These are phyloP conservation scores for Agrocybe praecox DNA, from an alignment of 768 basidiomycete genomes.

Conservation along the genomic window DNA sequence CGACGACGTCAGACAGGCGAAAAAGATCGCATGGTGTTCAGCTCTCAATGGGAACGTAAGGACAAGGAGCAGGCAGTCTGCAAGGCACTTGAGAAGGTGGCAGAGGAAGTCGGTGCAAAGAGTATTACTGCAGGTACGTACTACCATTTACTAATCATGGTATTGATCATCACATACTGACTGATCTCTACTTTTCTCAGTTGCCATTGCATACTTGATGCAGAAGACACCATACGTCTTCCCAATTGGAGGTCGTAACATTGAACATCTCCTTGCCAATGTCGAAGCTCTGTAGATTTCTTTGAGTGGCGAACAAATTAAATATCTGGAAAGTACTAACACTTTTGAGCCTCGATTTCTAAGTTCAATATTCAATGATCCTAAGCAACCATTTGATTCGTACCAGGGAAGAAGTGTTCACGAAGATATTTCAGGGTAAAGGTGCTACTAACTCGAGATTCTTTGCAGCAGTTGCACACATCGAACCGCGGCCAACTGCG, in stretches of 20 bases:
- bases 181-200: constrained; percentile 24
- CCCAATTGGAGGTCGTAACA: constrained; percentile 54
- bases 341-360: constrained; percentile 54
- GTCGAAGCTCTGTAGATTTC: constrained; percentile 51
- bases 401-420: no score
- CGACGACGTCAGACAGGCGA: constrained; percentile 31
- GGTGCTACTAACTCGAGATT: no score
- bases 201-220: constrained; percentile 57
- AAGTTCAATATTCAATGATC: no score
- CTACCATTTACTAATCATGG: background rate
- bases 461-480: no score
- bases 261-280: constrained; percentile 53
- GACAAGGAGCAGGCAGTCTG: constrained; percentile 45
- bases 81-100: constrained; percentile 50
- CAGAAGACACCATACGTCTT: constrained; percentile 58
- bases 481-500: no score
- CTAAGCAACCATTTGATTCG: no score
- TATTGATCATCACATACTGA: background rate
- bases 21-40: constrained; percentile 35
- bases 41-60: constrained; percentile 46
- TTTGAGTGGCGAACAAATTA: constrained; percentile 47
- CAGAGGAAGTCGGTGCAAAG: constrained; percentile 49
- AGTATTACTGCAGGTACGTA: constrained; percentile 46
- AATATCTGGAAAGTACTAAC: constrained; percentile 41
- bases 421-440: no score